Conservation (phyloP, 768 basidiomycete genomes). For the Termitomyces sp. region DNA sequence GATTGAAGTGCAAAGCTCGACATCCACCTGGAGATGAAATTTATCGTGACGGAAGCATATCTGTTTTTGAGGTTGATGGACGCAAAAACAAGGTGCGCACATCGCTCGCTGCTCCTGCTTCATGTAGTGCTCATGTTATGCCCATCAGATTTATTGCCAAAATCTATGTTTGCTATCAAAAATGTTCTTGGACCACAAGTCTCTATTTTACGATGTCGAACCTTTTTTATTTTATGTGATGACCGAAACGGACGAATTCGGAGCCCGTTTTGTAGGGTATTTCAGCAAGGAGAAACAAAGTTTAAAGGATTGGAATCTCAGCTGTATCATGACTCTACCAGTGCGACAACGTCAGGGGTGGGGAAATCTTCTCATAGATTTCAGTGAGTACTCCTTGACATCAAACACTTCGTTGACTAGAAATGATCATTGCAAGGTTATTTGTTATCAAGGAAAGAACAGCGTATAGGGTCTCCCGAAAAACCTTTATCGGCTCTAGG, state of each 20-base stretch:
- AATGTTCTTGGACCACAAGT: constrained; percentile 99
- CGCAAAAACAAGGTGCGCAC: constrained; percentile 84
- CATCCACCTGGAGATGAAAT: constrained; percentile 99
- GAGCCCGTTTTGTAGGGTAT: constrained; percentile 94
- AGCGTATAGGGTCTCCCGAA: constrained; percentile 86
- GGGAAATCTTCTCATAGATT: constrained; percentile 96
- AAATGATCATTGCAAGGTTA: constrained; percentile 57
- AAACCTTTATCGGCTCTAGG: constrained; percentile 93
- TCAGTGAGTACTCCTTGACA: constrained; percentile 61
- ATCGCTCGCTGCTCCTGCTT: background rate
- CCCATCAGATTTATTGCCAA: constrained; percentile 88
- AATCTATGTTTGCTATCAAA: constrained; percentile 96
- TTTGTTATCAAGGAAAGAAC: constrained; percentile 92
- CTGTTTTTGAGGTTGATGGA: constrained; percentile 97
- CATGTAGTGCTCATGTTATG: constrained; percentile 4
- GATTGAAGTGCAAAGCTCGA: constrained; percentile 91
- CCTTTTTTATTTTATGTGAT: constrained; percentile 99
- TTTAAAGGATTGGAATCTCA: constrained; percentile 94
- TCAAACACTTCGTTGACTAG: background rate
- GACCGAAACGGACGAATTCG: constrained; percentile 84
- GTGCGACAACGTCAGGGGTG: constrained; percentile 93
- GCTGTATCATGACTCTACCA: constrained; percentile 99
- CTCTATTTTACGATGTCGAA: constrained; percentile 98
- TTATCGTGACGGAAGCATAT: constrained; percentile 82
- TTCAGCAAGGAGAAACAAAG: constrained; percentile 99